Evolutionary conservation across 768 basidiomycete genomes (phyloP), one percentile per base, ranked within the genome.

Genomic region (Termitomyces eurrhizus): DNA sequence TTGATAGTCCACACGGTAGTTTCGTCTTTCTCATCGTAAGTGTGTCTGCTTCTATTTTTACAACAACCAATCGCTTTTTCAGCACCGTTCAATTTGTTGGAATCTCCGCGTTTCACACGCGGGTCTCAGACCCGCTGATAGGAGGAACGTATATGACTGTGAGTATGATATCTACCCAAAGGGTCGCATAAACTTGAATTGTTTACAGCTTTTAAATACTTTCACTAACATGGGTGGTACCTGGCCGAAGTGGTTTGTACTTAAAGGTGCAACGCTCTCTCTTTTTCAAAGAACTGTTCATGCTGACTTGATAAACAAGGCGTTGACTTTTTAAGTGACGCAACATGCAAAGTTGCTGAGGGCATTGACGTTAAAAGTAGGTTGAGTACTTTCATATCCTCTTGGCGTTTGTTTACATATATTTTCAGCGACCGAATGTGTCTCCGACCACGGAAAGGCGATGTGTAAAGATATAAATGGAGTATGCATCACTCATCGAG

Each of bases 101-200:
- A 9, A 94, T 98, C 62, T 93, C 95, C n/a, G 97, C 97, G 3
- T 99, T 98, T 82, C 97, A 98, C 68, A 98, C 95, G 3, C 86
- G 90, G 57, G 88, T 99, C 41, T 94, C 97, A 0, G 97, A 99
- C 70, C 97, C 97, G 0, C 69, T 97, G 13, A 97, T 99, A 56
- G 97, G 97, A 33, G 97, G 97, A 54, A 99, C 97, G 0, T 99
- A 99, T 73, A 99, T 99, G 97, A 99, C 97, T 13, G 95, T 95
- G 67, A 64, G 86, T 75, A 35, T 11, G n/a, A 32, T 51, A 41
- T 41, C 33, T 37, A 32, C 35, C 26, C 21, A n/a, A 46, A 16
- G 26, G 42, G 26, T 49, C 7, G 9, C 16, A 56, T 9, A 46
- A 32, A 49, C 21, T 58, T 49, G 42, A 52, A 32, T 16, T 13